Evolutionary conservation across 495 filamentous ascomycete species (phyloP).

Genomic region (Melanomma pulvis-pyrius): DNA sequence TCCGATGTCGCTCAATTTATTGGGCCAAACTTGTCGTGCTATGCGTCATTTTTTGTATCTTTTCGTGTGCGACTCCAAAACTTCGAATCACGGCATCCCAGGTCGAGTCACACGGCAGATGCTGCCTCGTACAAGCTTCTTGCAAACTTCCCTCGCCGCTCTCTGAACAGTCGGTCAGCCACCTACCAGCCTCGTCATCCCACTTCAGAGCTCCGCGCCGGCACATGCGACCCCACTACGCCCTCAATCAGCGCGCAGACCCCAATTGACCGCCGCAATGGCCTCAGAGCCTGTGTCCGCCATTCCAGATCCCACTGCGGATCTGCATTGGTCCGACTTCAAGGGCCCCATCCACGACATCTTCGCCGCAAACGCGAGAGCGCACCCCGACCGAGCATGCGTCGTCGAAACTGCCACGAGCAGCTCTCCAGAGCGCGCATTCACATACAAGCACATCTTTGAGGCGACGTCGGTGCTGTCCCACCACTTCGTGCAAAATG

Average conservation of each 20-base stretch:
- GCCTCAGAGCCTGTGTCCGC: slow-evolving; percentile 4
- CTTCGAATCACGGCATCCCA: too few species aligned
- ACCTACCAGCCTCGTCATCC: background rate
- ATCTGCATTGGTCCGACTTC: slow-evolving; percentile 75
- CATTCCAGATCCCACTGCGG: slow-evolving; percentile 37
- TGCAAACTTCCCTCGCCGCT: too few species aligned
- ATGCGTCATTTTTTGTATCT: background rate
- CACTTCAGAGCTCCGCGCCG: background rate
- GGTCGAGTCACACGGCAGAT: too few species aligned
- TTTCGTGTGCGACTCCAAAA: too few species aligned
- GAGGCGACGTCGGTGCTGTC: slow-evolving; percentile 81
- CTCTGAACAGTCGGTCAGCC: background rate
- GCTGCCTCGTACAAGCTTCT: too few species aligned
- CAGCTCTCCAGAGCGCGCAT: slow-evolving; percentile 62
- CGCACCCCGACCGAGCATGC: slow-evolving; percentile 75
- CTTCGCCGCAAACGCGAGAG: slow-evolving; percentile 70
- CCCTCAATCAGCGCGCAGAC: background rate
- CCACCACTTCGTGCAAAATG: slow-evolving; percentile 73
- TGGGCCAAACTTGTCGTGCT: background rate
- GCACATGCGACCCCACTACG: background rate
- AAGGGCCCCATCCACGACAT: slow-evolving; percentile 80
- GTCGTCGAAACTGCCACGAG: slow-evolving; percentile 79
- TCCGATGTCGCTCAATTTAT: background rate
- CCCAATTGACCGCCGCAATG: slow-evolving; percentile 23
- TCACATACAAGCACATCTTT: slow-evolving; percentile 88